Evolutionary conservation across 495 filamentous ascomycete genomes (phyloP).

Genomic region (Podospora australis): DNA sequence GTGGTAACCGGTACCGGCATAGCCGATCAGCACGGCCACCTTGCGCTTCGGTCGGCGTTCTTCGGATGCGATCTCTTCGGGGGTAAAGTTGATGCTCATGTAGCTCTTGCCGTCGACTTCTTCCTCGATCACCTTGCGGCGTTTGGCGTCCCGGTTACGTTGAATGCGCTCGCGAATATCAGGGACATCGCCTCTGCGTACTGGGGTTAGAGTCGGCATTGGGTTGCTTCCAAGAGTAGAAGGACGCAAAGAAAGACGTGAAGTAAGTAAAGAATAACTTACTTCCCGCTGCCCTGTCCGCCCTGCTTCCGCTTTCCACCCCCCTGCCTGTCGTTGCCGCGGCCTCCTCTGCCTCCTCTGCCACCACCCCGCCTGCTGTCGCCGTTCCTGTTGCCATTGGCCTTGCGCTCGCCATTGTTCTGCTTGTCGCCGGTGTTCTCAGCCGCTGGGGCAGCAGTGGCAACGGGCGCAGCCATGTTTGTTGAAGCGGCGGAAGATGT

Average conservation of each 20-base stretch:
- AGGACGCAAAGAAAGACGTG: no score
- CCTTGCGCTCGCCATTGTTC: slow-evolving; percentile 12
- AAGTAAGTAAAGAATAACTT: slow-evolving; percentile 5
- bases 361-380: not conserved
- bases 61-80: slow-evolving; percentile 78
- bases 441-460: not conserved
- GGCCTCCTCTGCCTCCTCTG: slow-evolving; percentile 11
- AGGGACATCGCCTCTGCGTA: slow-evolving; percentile 13
- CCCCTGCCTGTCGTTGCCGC: slow-evolving; percentile 15
- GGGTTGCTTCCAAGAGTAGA: not conserved
- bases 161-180: slow-evolving; percentile 61
- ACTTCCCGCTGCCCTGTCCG: slow-evolving; percentile 22
- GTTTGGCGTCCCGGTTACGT: slow-evolving; percentile 50
- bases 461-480: not conserved
- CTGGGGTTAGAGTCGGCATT: slow-evolving; percentile 26
- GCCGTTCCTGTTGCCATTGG: not conserved
- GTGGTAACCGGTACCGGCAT: slow-evolving; percentile 94
- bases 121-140: slow-evolving; percentile 40
- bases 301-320: slow-evolving; percentile 14
- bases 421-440: not conserved
- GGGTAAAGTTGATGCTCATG: slow-evolving; percentile 40
- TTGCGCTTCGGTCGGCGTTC: slow-evolving; percentile 87
- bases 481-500: slow-evolving; percentile 1
- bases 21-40: slow-evolving; percentile 89
- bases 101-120: slow-evolving; percentile 28